phyloP scores from a whole-genome alignment of 345 rosid genomes.

The Gossypium australe region DNA sequence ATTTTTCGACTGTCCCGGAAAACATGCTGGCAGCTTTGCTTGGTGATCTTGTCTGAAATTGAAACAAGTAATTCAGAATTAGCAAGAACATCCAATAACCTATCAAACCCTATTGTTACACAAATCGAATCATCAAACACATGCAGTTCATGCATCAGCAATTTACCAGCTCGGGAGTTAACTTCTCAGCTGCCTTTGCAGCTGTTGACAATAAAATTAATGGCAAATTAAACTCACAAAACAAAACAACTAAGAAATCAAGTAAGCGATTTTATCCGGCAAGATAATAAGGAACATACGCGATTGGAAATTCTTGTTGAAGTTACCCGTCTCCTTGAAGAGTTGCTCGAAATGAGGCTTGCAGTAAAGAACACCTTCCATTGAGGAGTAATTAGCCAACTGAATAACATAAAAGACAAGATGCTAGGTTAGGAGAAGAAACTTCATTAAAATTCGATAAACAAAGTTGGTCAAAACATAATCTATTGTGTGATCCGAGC shows the following conservation, averaged over 20 bases:
- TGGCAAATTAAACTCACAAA: conserved; percentile 22
- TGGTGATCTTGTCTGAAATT: conserved; percentile 79
- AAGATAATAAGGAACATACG: conserved; percentile 42
- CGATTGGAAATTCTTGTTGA: conserved; percentile 89
- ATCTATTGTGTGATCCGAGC: background rate
- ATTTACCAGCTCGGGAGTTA: conserved; percentile 78
- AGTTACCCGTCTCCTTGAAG: conserved; percentile 89
- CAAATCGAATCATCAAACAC: conserved; percentile 1
- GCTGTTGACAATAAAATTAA: conserved; percentile 51
- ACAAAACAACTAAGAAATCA: background rate
- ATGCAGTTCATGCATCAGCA: conserved; percentile 12
- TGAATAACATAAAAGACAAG: conserved; percentile 29
- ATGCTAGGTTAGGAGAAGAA: conserved; percentile 12
- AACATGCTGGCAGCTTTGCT: conserved; percentile 95
- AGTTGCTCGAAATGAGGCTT: conserved; percentile 98
- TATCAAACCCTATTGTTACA: background rate
- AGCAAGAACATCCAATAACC: conserved; percentile 12
- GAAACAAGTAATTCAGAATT: conserved; percentile 24
- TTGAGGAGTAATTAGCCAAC: conserved; percentile 91
- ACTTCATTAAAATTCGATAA: background rate
- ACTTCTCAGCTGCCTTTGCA: conserved; percentile 78
- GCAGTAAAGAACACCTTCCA: conserved; percentile 97
- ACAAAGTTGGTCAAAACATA: background rate
- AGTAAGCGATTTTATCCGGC: conserved; percentile 2
- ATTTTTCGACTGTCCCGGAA: conserved; percentile 94